These are phyloP conservation scores for Ogataea pignaliae DNA, from an alignment of 805 yeast species.

Conservation along the genomic window DNA sequence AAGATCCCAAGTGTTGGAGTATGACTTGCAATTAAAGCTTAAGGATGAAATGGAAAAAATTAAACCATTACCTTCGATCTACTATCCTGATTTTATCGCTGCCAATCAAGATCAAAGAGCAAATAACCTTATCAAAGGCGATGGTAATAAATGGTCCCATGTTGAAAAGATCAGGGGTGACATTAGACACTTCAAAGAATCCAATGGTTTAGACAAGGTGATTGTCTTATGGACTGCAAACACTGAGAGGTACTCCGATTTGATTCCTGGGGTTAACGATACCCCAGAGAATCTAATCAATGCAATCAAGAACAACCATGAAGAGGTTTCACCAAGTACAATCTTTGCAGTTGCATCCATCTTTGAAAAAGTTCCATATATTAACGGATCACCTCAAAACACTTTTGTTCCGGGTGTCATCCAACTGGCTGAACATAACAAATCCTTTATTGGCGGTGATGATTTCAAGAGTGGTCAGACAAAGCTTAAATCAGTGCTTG, in stretches of 20 bases:
- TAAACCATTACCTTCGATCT: slow-evolving; percentile 77
- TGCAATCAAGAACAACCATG: slow-evolving; percentile 73
- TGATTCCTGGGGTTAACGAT: slow-evolving; percentile 79
- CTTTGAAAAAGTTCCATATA: slow-evolving; percentile 82
- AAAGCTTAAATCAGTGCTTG: slow-evolving; percentile 90
- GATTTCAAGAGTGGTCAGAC: slow-evolving; percentile 98
- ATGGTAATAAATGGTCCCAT: slow-evolving; percentile 78
- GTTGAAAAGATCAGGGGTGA: slow-evolving; percentile 83
- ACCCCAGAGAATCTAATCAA: slow-evolving; percentile 74
- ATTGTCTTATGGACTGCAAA: slow-evolving; percentile 96
- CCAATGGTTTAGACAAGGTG: slow-evolving; percentile 76
- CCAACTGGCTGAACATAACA: slow-evolving; percentile 76
- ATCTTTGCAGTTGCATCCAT: slow-evolving; percentile 91
- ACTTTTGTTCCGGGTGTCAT: slow-evolving; percentile 95
- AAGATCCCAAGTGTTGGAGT: slow-evolving; percentile 84
- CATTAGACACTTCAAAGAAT: slow-evolving; percentile 68
- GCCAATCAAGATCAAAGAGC: slow-evolving; percentile 92
- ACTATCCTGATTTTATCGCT: slow-evolving; percentile 96
- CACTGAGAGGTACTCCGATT: slow-evolving; percentile 84
- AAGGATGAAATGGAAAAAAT: slow-evolving; percentile 55
- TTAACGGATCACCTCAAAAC: slow-evolving; percentile 96
- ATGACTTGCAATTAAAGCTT: slow-evolving; percentile 75
- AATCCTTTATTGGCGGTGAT: slow-evolving; percentile 88
- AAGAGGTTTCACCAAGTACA: slow-evolving; percentile 89
- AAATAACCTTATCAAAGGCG: slow-evolving; percentile 69